phyloP scores from a whole-genome alignment of 2,329 filamentous ascomycete species.

The Ascomycota sp. region DNA sequence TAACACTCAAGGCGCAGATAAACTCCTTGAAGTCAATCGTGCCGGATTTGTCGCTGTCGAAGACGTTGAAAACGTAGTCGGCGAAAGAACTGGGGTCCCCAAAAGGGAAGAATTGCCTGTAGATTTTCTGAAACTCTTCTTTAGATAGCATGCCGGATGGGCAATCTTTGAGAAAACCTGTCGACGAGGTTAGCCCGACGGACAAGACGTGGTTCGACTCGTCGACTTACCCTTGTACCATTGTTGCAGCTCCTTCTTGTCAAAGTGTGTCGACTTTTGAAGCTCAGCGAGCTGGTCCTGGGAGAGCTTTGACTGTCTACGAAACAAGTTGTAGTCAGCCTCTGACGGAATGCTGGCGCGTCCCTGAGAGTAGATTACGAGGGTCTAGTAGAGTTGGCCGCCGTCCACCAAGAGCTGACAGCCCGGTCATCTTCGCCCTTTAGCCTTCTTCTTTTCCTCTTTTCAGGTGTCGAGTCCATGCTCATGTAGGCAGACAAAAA shows the following conservation, averaged over 20 bases:
- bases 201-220: not conserved
- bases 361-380: too few relatives aligned
- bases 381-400: too few relatives aligned
- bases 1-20: slow-evolving; percentile 93
- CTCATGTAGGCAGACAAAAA: too few relatives aligned
- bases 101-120: slow-evolving; percentile 98
- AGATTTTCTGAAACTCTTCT: slow-evolving; percentile 98
- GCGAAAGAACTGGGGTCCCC: slow-evolving; percentile 94
- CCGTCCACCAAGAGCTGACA: too few relatives aligned
- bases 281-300: slow-evolving; percentile 89
- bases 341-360: too few relatives aligned
- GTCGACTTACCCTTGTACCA: slow-evolving; percentile 77
- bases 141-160: slow-evolving; percentile 93
- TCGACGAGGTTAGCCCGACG: not conserved
- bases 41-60: slow-evolving; percentile 91
- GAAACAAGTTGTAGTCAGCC: slow-evolving; percentile 1
- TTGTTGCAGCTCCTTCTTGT: slow-evolving; percentile 98
- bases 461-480: too few relatives aligned
- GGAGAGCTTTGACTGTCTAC: slow-evolving; percentile 92
- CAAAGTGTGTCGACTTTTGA: slow-evolving; percentile 93
- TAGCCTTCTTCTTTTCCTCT: too few relatives aligned
- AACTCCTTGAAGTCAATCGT: slow-evolving; percentile 99
- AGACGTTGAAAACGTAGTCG: slow-evolving; percentile 98
- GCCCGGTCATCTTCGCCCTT: too few relatives aligned
- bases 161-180: slow-evolving; percentile 96